Percentiles rank a stretch among this genome's conserved stretches.
phyloP scores from a whole-genome alignment of 108 stramenopile species.

The Pseudonitzschia multistriata region DNA sequence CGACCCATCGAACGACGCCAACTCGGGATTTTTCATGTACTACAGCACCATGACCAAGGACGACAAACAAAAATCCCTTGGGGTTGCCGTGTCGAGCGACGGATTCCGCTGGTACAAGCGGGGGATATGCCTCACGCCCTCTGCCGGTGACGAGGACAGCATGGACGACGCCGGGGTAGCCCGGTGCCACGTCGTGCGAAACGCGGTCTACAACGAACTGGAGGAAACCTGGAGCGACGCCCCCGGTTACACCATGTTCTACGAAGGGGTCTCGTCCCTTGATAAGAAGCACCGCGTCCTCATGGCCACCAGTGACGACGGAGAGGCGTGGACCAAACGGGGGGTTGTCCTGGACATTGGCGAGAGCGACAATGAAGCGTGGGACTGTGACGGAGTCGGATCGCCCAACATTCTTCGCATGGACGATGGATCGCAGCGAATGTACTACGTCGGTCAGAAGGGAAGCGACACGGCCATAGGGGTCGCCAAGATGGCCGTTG shows the following conservation, averaged over 20 bases:
- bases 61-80: slow-evolving; percentile 77
- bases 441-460: slow-evolving; percentile 88
- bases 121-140: slow-evolving; percentile 63
- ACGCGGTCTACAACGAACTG: slow-evolving; percentile 49
- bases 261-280: slow-evolving; percentile 71
- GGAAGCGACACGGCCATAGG: slow-evolving; percentile 78
- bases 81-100: slow-evolving; percentile 71
- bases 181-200: slow-evolving; percentile 68
- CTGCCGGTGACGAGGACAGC: slow-evolving; percentile 37
- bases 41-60: slow-evolving; percentile 87
- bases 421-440: slow-evolving; percentile 83
- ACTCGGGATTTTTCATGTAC: slow-evolving; percentile 86
- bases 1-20: slow-evolving; percentile 30
- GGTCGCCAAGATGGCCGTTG: slow-evolving; percentile 48
- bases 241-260: slow-evolving; percentile 68
- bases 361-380: slow-evolving; percentile 43
- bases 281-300: slow-evolving; percentile 81
- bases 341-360: slow-evolving; percentile 78
- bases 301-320: slow-evolving; percentile 67
- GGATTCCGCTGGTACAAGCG: slow-evolving; percentile 83
- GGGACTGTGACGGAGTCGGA: slow-evolving; percentile 79
- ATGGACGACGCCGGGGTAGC: slow-evolving; percentile 82
- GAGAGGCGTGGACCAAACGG: slow-evolving; percentile 65
- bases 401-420: slow-evolving; percentile 76
- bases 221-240: slow-evolving; percentile 47